phyloP scores from a whole-genome alignment of 305 asterid species.

The Petunia hybrid region DNA sequence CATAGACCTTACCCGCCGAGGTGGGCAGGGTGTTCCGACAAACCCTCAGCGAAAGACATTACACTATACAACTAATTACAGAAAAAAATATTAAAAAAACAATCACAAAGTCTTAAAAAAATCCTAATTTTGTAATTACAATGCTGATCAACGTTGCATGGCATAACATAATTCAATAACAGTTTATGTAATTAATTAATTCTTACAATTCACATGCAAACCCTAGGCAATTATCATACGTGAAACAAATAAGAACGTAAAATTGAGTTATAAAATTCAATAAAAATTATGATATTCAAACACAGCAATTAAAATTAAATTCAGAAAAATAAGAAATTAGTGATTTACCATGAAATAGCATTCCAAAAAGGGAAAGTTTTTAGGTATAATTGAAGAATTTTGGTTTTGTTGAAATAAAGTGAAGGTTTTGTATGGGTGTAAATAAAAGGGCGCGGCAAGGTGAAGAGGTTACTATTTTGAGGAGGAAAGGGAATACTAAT shows the following conservation, averaged over 20 bases:
- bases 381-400: not conserved
- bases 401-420: too few species aligned
- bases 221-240: not conserved
- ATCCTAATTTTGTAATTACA: not conserved
- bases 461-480: not conserved
- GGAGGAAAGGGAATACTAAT: too few species aligned
- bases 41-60: not conserved
- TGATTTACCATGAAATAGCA: conserved; percentile 13
- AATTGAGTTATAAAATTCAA: not conserved
- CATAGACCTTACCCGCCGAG: too few species aligned
- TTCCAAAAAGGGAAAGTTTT: not conserved
- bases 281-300: not conserved
- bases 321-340: not conserved
- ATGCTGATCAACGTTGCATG: conserved; percentile 28
- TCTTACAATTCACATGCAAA: conserved; percentile 19
- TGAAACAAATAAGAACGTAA: conserved; percentile 8
- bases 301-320: not conserved
- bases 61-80: conserved; percentile 23
- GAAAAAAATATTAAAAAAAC: not conserved
- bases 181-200: not conserved
- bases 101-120: not conserved
- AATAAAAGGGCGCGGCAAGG: too few species aligned
- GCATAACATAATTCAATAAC: not conserved
- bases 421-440: too few species aligned
- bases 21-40: too few species aligned